Percentiles rank a stretch among this genome's conserved stretches.
phyloP scores from a whole-genome alignment of 1,284 basidiomycete genomes.

The Ustilago crameri region DNA sequence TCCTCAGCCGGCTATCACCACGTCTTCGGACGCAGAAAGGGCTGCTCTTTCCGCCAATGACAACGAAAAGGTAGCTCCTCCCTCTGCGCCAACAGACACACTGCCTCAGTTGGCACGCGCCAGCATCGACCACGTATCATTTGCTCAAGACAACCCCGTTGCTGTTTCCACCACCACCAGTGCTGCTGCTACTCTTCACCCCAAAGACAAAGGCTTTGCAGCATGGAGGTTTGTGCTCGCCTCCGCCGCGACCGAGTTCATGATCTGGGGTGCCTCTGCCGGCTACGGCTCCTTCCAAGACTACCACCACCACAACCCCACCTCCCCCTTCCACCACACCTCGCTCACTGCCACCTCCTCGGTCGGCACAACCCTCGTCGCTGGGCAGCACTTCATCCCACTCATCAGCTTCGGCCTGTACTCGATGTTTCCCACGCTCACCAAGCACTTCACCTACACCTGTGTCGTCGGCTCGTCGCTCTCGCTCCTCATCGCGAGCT shows the following conservation, averaged over 20 bases:
- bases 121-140: not conserved
- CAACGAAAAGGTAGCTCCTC: not conserved
- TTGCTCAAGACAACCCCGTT: not conserved
- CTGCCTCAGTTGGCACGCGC: too few relatives aligned
- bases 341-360: conserved; percentile 44
- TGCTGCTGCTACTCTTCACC: not conserved
- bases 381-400: conserved; percentile 52
- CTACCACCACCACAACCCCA: conserved; percentile 53
- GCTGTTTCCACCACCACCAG: too few relatives aligned
- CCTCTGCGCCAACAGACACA: not conserved
- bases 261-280: conserved; percentile 53
- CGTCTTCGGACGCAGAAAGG: conserved; percentile 4
- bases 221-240: conserved; percentile 45
- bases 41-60: not conserved
- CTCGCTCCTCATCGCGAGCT: conserved; percentile 55
- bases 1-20: not conserved
- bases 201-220: conserved; percentile 33
- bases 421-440: conserved; percentile 38
- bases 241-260: conserved; percentile 41
- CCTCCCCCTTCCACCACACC: conserved; percentile 47
- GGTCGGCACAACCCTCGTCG: conserved; percentile 53
- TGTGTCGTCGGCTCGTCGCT: conserved; percentile 28
- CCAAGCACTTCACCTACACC: conserved; percentile 38
- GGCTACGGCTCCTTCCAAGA: conserved; percentile 64
- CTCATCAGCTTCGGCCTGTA: conserved; percentile 50